A percentile compares a stretch with the other conserved stretches of the same genome.
Conservation (phyloP, 2,329 filamentous ascomycete species). For the Fusarium clavum region DNA sequence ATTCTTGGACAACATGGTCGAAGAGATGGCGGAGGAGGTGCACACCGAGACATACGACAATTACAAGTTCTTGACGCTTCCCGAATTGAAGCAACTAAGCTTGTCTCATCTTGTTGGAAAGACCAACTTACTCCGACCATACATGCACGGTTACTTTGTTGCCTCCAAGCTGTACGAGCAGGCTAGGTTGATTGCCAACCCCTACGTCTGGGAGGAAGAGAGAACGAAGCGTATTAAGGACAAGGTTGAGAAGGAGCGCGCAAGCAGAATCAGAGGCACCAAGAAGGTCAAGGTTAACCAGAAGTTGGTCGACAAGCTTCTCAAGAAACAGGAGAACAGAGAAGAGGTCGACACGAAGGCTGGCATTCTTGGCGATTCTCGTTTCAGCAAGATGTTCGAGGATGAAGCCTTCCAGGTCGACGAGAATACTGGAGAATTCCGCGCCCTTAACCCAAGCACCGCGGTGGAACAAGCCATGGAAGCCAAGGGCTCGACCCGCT, state of each 20-base stretch:
- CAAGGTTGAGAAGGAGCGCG: slow-evolving; percentile 97
- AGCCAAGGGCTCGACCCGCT: slow-evolving; percentile 52
- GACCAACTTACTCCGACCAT: slow-evolving; percentile 88
- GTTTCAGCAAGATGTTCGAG: slow-evolving; percentile 90
- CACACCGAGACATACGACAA: slow-evolving; percentile 93
- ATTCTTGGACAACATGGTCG: slow-evolving; percentile 96
- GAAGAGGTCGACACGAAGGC: slow-evolving; percentile 68
- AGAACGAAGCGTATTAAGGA: slow-evolving; percentile 90
- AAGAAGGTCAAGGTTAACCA: slow-evolving; percentile 99
- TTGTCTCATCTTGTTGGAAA: slow-evolving; percentile 90
- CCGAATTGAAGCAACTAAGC: slow-evolving; percentile 86
- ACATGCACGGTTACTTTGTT: slow-evolving; percentile 99
- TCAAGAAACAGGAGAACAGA: slow-evolving; percentile 72
- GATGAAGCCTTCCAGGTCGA: slow-evolving; percentile 94
- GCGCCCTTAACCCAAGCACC: slow-evolving; percentile 88
- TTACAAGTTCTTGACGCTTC: slow-evolving; percentile 95
- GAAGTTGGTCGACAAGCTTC: slow-evolving; percentile 78
- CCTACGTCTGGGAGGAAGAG: slow-evolving; percentile 93
- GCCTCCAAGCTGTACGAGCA: slow-evolving; percentile 96
- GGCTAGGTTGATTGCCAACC: slow-evolving; percentile 90
- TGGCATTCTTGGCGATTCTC: slow-evolving; percentile 82
- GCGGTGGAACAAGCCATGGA: slow-evolving; percentile 53
- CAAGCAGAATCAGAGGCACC: slow-evolving; percentile 90
- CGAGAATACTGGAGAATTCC: slow-evolving; percentile 88
- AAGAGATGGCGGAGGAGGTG: slow-evolving; percentile 94